Evolutionary conservation across 2,329 filamentous ascomycete species (phyloP), one percentile per base, ranked within the genome.

Genomic region (Orbilia blumenaviensis): DNA sequence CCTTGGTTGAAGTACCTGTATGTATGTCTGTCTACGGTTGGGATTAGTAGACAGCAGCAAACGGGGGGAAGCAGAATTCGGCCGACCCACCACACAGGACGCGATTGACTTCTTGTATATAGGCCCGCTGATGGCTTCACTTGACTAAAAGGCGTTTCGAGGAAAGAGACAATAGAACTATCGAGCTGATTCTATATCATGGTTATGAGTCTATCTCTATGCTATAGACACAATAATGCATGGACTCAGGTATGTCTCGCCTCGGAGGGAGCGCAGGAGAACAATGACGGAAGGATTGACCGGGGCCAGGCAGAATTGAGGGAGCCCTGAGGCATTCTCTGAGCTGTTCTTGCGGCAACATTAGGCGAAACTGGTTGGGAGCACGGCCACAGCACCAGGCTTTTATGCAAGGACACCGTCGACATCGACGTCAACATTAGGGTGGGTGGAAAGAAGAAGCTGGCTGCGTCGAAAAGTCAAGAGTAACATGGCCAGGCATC

Each of bases 261-360:
- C 54, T 68, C 64, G 63, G 64, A 46, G 63, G 44, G 32, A 62
- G 63, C 62, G 62, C 58, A n/a, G 21, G 52, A 38, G 63, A 48
- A 34, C 44, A 34, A 66, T 48, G 52, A 52, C 27, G 64, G 23
- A 71, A 64, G 67, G 67, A 61, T 60, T 52, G 72, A 48, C 64
- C 60, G 58, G 68, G 32, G 42, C 29, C 72, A 76, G 72, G 72
- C 72, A 76, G 72, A 68, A 64, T 76, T 69, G n/a, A 32, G 71
- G 7, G 23, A 21, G 23, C 32, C 36, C 44, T 52, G 38, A 46
- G 42, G 29, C 66, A 62, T 23, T 50, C 42, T 69, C 46, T n/a
- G 54, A 18, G 25, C 27, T 29, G 48, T 48, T 34, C 21, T 41
- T 14, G 29, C 25, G 61, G 71, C 71, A 68, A 75, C 54, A 75